These are phyloP conservation scores for Sphaerobolus stellatus DNA, from an alignment of 1,284 basidiomycete genomes.

Conservation along the genomic window DNA sequence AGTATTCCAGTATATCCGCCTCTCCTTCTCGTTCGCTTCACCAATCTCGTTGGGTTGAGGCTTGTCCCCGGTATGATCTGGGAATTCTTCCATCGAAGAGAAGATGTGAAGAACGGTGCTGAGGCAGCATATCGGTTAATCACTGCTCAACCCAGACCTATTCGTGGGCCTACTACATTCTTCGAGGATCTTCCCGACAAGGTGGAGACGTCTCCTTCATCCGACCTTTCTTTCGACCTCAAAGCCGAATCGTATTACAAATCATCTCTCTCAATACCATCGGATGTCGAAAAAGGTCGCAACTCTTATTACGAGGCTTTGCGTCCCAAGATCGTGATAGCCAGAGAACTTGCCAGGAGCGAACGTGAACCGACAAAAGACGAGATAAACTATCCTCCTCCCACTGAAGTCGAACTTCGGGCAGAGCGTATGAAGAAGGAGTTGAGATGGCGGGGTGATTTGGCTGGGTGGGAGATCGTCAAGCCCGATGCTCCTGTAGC, in stretches of 20 bases:
- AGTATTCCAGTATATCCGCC: constrained; percentile 78
- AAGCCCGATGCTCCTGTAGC: constrained; percentile 58
- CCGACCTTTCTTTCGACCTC: constrained; percentile 76
- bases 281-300: constrained; percentile 68
- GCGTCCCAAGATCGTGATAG: constrained; percentile 65
- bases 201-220: constrained; percentile 19
- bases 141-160: constrained; percentile 61
- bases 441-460: constrained; percentile 74
- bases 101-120: constrained; percentile 74
- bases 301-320: constrained; percentile 79
- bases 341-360: constrained; percentile 75
- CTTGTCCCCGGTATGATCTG: constrained; percentile 89
- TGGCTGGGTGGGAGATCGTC: constrained; percentile 77
- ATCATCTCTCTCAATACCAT: constrained; percentile 56
- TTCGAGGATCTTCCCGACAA: constrained; percentile 18
- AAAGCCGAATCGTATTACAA: constrained; percentile 71
- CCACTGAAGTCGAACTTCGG: constrained; percentile 83
- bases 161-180: constrained; percentile 43
- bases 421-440: constrained; percentile 87
- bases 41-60: constrained; percentile 81
- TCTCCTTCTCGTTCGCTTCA: constrained; percentile 84
- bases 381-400: constrained; percentile 78
- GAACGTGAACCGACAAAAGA: constrained; percentile 84
- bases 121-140: constrained; percentile 82
- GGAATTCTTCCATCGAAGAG: constrained; percentile 91